phyloP scores from a whole-genome alignment of 1,284 basidiomycete genomes.

The Mycosarcoma mackinlayi region DNA sequence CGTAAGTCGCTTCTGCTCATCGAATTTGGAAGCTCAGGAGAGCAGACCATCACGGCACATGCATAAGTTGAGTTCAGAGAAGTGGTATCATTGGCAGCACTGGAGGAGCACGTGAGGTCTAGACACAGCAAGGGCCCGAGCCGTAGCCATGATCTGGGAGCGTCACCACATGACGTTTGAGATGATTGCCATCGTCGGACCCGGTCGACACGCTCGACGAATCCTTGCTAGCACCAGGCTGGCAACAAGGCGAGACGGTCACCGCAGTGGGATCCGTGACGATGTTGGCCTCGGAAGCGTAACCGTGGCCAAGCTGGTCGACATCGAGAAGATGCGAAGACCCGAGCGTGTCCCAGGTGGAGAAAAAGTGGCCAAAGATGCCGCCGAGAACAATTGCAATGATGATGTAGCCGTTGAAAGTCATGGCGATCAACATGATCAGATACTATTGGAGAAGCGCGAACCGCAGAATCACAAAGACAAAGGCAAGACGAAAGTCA shows the following conservation, averaged over 20 bases:
- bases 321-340: conserved; percentile 32
- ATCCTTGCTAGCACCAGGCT: conserved; percentile 13
- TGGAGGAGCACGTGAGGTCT: no score
- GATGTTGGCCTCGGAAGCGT: conserved; percentile 8
- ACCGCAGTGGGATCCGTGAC: conserved; percentile 1
- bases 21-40: no score
- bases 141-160: conserved; percentile 41
- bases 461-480: background rate
- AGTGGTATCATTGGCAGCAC: no score
- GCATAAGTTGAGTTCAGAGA: no score
- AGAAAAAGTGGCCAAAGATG: conserved; percentile 60
- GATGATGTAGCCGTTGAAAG: conserved; percentile 64
- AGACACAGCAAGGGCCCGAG: conserved; percentile 40
- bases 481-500: background rate
- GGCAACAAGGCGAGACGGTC: conserved; percentile 18
- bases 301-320: conserved; percentile 26
- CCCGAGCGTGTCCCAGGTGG: conserved; percentile 59
- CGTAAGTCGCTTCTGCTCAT: no score
- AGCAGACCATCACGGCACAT: no score
- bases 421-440: conserved; percentile 64
- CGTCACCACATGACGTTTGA: conserved; percentile 38
- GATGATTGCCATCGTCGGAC: conserved; percentile 26
- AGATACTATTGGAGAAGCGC: conserved; percentile 40
- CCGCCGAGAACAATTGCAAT: conserved; percentile 60
- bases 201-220: conserved; percentile 26